Evolutionary conservation across 371 early-diverging fungal genomes (phyloP).

Genomic region (Funneliformis caledonium): DNA sequence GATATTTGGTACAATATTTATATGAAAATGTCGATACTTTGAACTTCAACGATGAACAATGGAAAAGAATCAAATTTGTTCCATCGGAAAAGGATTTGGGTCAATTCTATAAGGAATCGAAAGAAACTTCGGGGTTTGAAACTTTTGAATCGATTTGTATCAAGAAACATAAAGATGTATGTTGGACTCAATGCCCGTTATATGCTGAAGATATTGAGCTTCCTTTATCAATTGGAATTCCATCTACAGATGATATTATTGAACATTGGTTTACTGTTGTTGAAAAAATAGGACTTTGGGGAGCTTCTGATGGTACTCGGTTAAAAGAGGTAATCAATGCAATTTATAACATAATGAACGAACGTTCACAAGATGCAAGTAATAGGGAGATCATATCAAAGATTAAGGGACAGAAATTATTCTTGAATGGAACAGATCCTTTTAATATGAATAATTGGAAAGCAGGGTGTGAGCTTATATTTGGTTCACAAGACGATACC

Average conservation of each 20-base stretch:
- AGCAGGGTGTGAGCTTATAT: background rate
- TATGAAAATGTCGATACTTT: background rate
- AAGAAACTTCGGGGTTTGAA: background rate
- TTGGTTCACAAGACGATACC: background rate
- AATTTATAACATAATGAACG: background rate
- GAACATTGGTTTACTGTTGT: background rate
- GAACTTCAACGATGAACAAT: background rate
- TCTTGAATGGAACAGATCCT: constrained; percentile 9
- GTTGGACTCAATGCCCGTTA: constrained; percentile 9
- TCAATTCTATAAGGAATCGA: background rate
- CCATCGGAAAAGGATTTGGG: background rate
- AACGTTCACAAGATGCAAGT: background rate
- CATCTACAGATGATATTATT: background rate
- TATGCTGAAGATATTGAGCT: no score
- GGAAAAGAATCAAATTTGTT: background rate
- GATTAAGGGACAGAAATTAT: background rate
- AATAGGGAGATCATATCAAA: background rate
- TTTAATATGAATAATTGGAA: constrained; percentile 1
- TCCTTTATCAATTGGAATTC: no score
- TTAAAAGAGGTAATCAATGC: background rate
- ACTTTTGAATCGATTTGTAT: background rate
- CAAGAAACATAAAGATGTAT: background rate
- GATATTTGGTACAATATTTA: background rate
- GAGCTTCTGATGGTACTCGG: background rate
- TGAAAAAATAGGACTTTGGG: background rate